A percentile compares a stretch with the other conserved stretches of the same genome.
Conservation (phyloP, 345 rosid genomes). For the Aquilaria sinensis region DNA sequence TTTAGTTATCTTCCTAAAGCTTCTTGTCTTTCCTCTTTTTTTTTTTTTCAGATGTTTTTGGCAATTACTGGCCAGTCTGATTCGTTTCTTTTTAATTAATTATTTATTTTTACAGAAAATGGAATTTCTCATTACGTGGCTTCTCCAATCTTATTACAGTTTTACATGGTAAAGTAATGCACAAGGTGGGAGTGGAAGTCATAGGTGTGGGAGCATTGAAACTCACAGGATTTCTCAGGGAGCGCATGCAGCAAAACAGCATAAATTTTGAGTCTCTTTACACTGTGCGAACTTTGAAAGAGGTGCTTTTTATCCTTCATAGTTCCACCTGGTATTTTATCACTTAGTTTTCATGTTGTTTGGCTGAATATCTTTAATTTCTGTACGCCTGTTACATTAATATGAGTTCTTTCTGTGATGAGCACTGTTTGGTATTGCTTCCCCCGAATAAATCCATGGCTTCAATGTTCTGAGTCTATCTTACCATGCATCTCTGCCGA, state of each 20-base stretch:
- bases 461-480: too few relatives aligned
- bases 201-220: constrained; percentile 78
- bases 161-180: constrained; percentile 88
- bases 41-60: not conserved
- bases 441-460: too few relatives aligned
- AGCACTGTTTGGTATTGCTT: too few relatives aligned
- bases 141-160: constrained; percentile 35
- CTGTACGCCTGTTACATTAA: too few relatives aligned
- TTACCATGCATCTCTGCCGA: too few relatives aligned
- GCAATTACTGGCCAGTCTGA: not conserved
- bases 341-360: not conserved
- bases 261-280: constrained; percentile 60
- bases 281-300: constrained; percentile 81
- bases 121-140: constrained; percentile 15
- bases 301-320: constrained; percentile 34
- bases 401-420: too few relatives aligned
- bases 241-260: constrained; percentile 73
- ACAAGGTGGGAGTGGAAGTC: constrained; percentile 82
- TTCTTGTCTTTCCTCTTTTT: not conserved
- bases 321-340: not conserved
- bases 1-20: not conserved
- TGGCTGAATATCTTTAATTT: too few relatives aligned
- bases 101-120: constrained; percentile 3
- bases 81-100: not conserved
- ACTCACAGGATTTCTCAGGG: constrained; percentile 79